Conservation (phyloP, 2,329 filamentous ascomycete species). For the Ophiostoma populinum region DNA sequence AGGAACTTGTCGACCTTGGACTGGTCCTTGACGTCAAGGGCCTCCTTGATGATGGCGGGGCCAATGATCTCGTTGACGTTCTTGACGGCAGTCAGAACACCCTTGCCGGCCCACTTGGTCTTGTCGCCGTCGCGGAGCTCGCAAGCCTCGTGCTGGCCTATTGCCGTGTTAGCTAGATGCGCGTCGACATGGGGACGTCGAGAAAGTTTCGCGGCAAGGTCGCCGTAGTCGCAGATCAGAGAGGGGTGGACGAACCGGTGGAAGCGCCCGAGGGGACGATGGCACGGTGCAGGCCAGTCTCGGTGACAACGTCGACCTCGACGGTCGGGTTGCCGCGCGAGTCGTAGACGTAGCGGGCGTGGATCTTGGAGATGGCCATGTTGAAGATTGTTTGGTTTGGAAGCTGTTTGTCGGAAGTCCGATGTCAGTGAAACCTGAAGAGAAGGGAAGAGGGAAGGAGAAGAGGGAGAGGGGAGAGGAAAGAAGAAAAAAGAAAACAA, state of each 20-base stretch:
- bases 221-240: neutral
- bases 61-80: constrained; percentile 74
- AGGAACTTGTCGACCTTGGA: constrained; percentile 68
- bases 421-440: constrained; percentile 3
- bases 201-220: too few relatives aligned
- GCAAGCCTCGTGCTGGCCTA: constrained; percentile 77
- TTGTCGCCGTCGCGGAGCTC: constrained; percentile 87
- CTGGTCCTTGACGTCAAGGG: constrained; percentile 75
- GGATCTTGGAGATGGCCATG: constrained; percentile 84
- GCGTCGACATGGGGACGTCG: too few relatives aligned
- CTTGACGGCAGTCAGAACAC: constrained; percentile 68
- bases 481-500: neutral
- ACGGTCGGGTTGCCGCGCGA: constrained; percentile 97
- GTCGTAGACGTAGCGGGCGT: constrained; percentile 94
- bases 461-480: neutral
- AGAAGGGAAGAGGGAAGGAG: constrained; percentile 1
- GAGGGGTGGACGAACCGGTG: constrained; percentile 46
- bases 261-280: constrained; percentile 95
- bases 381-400: constrained; percentile 21
- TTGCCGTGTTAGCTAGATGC: constrained; percentile 5
- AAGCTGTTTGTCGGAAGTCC: constrained; percentile 5
- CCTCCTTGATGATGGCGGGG: constrained; percentile 67
- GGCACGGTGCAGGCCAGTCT: constrained; percentile 90
- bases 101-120: constrained; percentile 72
- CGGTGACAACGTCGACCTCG: constrained; percentile 92